Evolutionary conservation across 768 basidiomycete species (phyloP), one percentile per base, ranked within the genome.

Genomic region (Rubroboletus satanas): DNA sequence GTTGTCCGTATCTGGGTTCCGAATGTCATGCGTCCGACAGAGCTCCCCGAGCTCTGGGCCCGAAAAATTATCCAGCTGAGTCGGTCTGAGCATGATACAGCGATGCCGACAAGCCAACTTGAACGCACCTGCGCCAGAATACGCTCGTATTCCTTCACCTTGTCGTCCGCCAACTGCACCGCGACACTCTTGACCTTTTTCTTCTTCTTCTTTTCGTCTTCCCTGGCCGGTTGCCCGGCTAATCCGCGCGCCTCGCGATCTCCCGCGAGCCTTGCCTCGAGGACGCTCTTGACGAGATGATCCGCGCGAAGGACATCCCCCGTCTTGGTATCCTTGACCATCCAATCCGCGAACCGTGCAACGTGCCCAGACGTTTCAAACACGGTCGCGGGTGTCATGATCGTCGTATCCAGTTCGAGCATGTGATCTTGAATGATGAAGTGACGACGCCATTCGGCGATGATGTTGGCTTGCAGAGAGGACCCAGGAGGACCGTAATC

Each of bases 351-450:
- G 68, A 98, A 99, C 61, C 95, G 84, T 41, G 94, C 95, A 57
- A 98, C 96, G 74, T 98, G 97, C 29, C 97, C 95, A 33, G 94
- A 98, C 0, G 96, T 86, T 72, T 97, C 95, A 68, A 98, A 95
- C 10, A 98, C 95, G 12, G 93, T 77, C 3, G 90, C 83, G 15
- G 96, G 89, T 0, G 96, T 98, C 87, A 98, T 97, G 74, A 97
- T 87, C 37, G 97, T 98, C 26, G 95, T 98, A 67, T 98, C 96
- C 60, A 98, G 84, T 73, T 98, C 96, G 63, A 96, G 85, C 97
- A 98, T 99, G 74, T 90, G 83, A 66, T 99, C 96, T 65, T 98
- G 92, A 66, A 98, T 80, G 77, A 99, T 98, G 67, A 98, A 98
- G 75, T 98, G 97, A 69, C 88, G 88, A 51, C 96, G 82, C 97